Base-by-base conservation (phyloP, 805 yeast species). In the Metschnikowia lunata region DNA sequence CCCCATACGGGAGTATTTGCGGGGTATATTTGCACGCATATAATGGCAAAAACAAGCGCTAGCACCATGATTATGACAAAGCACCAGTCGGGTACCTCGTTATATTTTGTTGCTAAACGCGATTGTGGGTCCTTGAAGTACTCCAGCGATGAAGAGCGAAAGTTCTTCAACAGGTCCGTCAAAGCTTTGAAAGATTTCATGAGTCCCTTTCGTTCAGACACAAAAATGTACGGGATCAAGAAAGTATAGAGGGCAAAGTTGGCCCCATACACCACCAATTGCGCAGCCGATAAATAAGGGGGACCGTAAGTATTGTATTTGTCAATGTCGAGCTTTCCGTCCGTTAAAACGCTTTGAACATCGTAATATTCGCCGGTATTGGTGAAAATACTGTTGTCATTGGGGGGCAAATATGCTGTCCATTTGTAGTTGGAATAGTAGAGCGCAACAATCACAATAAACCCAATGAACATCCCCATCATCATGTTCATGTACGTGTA, bases 381-480 rank as follows among this genome's bases (percentile, higher is more conserved):
- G 30, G 44, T 40, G 34, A 36, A 48, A 8, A 45, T 18, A 7
- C 34, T n/a, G 35, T 48, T 45, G 29, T 31, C 35, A 18, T 48
- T 48, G 30, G 40, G 32, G 11, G 67, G 88, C 46, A 83, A 59
- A 60, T 72, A 80, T 37, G 72, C 69, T 15, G 81, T 75, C 52
- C 67, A 80, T 82, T 83, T 80, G 26, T 68, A 66, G 59, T 82
- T 80, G 36, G 77, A 58, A 58, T 66, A 73, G 56, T 79, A 78
- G 10, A 82, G 45, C 9, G 75, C 78, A 8, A 86, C 82, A 12
- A 70, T 65, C 34, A 66, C 47, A 43, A 79, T 63, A 78, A 82
- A 79, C 52, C 74, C 74, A 31, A 69, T 57, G 26, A 63, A 36
- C 48, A 52, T 37, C 10, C 67, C 67, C 39, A 51, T 18, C 37